Conservation (phyloP, 805 yeast species). For the Ogataea nakhonphanomensis region DNA sequence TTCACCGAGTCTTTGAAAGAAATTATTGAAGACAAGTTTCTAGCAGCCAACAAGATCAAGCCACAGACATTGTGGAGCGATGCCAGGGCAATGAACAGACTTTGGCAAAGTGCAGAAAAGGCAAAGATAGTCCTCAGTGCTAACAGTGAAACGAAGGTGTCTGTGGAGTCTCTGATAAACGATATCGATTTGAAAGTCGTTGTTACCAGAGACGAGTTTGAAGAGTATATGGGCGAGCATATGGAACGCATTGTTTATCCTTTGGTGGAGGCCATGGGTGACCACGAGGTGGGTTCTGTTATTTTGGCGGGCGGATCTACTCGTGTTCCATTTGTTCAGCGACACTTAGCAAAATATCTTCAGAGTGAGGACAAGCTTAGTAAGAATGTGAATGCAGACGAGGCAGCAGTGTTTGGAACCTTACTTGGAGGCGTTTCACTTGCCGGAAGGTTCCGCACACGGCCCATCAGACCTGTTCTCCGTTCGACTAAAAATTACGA, state of each 20-base stretch:
- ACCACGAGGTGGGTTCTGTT: slow-evolving; percentile 44
- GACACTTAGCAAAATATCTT: slow-evolving; percentile 47
- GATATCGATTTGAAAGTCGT: slow-evolving; percentile 70
- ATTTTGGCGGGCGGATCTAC: slow-evolving; percentile 88
- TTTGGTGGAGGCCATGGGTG: slow-evolving; percentile 41
- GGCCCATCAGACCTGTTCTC: slow-evolving; percentile 58
- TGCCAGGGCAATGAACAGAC: slow-evolving; percentile 56
- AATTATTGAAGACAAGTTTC: slow-evolving; percentile 57
- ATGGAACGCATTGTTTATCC: slow-evolving; percentile 50
- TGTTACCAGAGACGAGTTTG: slow-evolving; percentile 81
- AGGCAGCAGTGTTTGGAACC: slow-evolving; percentile 87
- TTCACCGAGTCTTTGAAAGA: slow-evolving; percentile 66
- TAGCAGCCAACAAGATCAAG: slow-evolving; percentile 40
- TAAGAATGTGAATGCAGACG: slow-evolving; percentile 92
- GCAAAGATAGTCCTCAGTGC: slow-evolving; percentile 87
- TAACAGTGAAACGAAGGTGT: slow-evolving; percentile 71
- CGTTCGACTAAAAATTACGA: slow-evolving; percentile 49
- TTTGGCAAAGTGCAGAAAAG: slow-evolving; percentile 83
- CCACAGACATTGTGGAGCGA: slow-evolving; percentile 35
- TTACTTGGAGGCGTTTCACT: slow-evolving; percentile 78
- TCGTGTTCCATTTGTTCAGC: slow-evolving; percentile 84
- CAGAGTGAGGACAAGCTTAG: slow-evolving; percentile 59
- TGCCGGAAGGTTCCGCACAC: slow-evolving; percentile 63
- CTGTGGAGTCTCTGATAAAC: slow-evolving; percentile 68
- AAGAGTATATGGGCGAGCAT: slow-evolving; percentile 47